A percentile compares a stretch with the other conserved stretches of the same genome.
phyloP scores from a whole-genome alignment of 73 alveolate species.

The Stentor coeruleus region DNA sequence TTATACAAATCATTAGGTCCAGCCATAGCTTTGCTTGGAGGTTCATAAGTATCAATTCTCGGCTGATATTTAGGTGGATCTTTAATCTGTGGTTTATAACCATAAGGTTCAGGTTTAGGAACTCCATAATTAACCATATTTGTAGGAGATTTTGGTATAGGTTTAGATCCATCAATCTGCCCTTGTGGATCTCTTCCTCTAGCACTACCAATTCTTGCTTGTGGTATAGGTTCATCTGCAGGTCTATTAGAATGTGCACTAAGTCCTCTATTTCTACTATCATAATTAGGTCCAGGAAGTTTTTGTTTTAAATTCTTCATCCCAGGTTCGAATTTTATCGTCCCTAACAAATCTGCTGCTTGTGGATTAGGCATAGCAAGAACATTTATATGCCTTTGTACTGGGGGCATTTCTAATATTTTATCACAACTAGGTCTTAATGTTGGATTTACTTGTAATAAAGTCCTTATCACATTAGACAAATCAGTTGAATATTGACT shows the following conservation, averaged over 20 bases:
- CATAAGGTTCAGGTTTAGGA: not conserved
- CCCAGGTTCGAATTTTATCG: constrained; percentile 13
- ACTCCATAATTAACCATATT: too few species aligned
- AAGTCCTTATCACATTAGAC: constrained; percentile 40
- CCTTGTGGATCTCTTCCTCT: constrained; percentile 9
- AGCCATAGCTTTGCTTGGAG: not conserved
- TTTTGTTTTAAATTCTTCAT: not conserved
- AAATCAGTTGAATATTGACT: constrained; percentile 56
- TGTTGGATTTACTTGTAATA: constrained; percentile 65
- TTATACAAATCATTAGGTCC: not conserved
- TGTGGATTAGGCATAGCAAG: not conserved
- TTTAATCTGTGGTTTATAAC: not conserved
- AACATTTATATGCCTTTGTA: constrained; percentile 30
- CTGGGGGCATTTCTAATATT: constrained; percentile 41
- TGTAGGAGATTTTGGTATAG: not conserved
- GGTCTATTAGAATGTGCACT: constrained; percentile 14
- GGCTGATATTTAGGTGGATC: not conserved
- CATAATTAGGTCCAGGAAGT: constrained; percentile 21
- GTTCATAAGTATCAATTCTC: not conserved
- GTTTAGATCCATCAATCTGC: not conserved
- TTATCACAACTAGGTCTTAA: constrained; percentile 69
- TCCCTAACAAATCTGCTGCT: not conserved
- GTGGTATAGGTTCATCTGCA: not conserved
- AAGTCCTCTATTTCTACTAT: not conserved
- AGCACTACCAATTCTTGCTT: not conserved